Evolutionary conservation across 192 early-diverging fungal genomes (phyloP), one percentile per base, ranked within the genome.

Genomic region (Coemansia sp.): DNA sequence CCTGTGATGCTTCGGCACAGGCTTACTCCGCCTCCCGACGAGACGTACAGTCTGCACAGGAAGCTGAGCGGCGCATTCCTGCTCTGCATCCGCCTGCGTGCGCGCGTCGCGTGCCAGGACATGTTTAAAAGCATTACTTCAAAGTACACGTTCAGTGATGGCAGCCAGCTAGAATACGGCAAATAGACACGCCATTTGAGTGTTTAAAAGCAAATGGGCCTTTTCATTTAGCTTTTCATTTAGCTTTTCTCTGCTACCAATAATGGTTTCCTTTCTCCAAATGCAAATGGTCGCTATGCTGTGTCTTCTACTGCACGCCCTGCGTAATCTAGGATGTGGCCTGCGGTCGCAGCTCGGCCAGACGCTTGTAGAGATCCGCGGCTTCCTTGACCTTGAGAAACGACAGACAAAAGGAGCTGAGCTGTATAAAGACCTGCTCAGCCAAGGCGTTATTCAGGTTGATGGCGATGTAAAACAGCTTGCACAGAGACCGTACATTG

Each of bases 11-110:
- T 99, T 55, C 83, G 87, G 50, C 89, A 99, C 62, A 78, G 97
- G 23, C 71, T 99, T 29, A 96, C 92, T 6, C 97, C 97, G 13
- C 97, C 97, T 6, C 97, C 97, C n/a, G 97, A 99, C 62, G 95
- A 96, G 71, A 93, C 92, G 5, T 99, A 99, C 74, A 91, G 91
- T 14, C 74, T 97, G 71, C 97, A 99, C 61, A 83, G 94, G 34
- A 99, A 97, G 68, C 83, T 99, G 46, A 91, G 90, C 20, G 95
- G 97, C 1, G 91, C 90, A 0, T 97, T 94, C 69, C 75, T 98
- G 73, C 72, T 97, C 20, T 98, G 95, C 68, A 85, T 90, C 18
- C 92, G 89, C 72, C 74, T 98, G 27, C 69, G 87, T 20, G 83
- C 86, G 1, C 64, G 75, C 23, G 83, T 91, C 25, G 67, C 69